Base-by-base conservation (phyloP, 768 basidiomycete species). In the Cytidiella melzeri region DNA sequence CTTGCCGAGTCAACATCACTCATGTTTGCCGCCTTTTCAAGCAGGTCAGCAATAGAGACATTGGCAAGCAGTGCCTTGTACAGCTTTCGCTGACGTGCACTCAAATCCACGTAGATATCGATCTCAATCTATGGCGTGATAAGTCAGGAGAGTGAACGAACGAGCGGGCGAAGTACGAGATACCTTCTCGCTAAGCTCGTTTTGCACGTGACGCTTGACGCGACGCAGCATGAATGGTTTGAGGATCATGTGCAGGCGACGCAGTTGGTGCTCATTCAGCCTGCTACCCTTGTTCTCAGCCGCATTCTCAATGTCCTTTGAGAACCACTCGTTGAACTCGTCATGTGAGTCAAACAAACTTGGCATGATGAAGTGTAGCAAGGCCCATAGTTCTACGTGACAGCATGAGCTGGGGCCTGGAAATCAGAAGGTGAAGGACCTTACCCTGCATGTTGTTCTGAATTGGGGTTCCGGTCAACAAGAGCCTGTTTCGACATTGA, bases 271-370 rank as follows among this genome's bases (percentile, higher is more conserved):
- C 62, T 96, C 94, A 62, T 95, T 96, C 56, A 98, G 73, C 63
- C 84, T 89, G 66, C 86, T 83, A 4, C 88, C 90, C 59, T 91
- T 89, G 63, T 92, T 93, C 65, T 92, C 93, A 3, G 81, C 81
- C 15, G 91, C 92, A 62, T 89, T 94, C 71, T 99, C 96, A 47
- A 98, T 97, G 61, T 97, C 96, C 67, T 97, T 96, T 10, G 95
- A 96, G 66, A 99, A 99, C 96, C 96, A 99, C 66, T 98, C 95
- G 63, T 88, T 92, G 73, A 99, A 99, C 69, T 99, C 96, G 61
- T 98, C 94, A 61, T 98, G 94, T 12, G 94, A 97, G 66, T 98
- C 96, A 67, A 99, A 99, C 47, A 99, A 73, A 64, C 90, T 94
- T 2, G 96, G 96, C 96, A 99, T 99, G 71, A 99, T 98, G 73